These are phyloP conservation scores for Talaromyces liani DNA, from an alignment of 495 filamentous ascomycete genomes.

Conservation along the genomic window DNA sequence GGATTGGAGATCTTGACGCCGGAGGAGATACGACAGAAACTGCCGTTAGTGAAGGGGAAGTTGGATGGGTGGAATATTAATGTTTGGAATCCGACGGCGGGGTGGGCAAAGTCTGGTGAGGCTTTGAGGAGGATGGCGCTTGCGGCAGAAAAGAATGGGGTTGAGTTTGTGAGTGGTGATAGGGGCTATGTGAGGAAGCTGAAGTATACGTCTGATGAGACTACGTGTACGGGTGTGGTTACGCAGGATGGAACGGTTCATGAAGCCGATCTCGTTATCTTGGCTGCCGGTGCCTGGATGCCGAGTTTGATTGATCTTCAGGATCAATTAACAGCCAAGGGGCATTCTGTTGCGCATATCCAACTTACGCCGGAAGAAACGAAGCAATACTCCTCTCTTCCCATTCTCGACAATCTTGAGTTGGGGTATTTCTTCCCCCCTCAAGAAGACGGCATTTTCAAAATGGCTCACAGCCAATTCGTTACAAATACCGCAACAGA, in stretches of 20 bases:
- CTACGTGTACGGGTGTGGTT: conserved; percentile 19
- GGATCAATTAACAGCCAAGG: conserved; percentile 21
- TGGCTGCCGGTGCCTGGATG: conserved; percentile 29
- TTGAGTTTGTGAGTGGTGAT: conserved; percentile 21
- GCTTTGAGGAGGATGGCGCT: conserved; percentile 21
- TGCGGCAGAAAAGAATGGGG: conserved; percentile 16
- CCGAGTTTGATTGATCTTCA: conserved; percentile 25
- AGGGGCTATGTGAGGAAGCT: conserved; percentile 17
- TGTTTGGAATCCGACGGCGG: conserved; percentile 25
- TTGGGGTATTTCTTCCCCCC: conserved; percentile 6
- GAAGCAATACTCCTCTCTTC: conserved; percentile 11
- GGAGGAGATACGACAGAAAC: conserved; percentile 15
- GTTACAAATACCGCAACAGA: background rate
- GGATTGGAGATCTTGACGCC: conserved; percentile 15
- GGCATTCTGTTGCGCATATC: conserved; percentile 20
- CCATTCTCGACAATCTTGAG: conserved; percentile 2
- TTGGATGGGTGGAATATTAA: conserved; percentile 23
- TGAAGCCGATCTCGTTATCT: conserved; percentile 23
- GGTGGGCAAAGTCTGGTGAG: conserved; percentile 19
- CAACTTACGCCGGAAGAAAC: conserved; percentile 18
- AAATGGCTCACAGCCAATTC: conserved; percentile 7
- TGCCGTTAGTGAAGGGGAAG: conserved; percentile 18
- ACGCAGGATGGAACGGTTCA: conserved; percentile 25
- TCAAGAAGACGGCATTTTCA: conserved; percentile 1
- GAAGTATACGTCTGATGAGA: conserved; percentile 10